Evolutionary conservation across 768 basidiomycete genomes (phyloP), one percentile per base, ranked within the genome.

Genomic region (Leccinum subtestaceum): DNA sequence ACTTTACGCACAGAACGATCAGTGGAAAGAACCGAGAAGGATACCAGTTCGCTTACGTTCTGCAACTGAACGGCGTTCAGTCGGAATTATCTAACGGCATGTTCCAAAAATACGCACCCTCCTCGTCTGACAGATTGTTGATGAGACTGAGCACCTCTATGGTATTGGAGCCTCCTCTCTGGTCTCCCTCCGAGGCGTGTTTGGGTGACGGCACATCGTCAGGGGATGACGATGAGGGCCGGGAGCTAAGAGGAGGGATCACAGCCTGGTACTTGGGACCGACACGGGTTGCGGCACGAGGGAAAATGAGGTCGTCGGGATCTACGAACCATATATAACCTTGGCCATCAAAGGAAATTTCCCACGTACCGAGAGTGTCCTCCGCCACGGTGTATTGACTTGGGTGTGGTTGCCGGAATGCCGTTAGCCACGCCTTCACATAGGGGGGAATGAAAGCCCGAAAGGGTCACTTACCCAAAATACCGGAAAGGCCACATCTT

Each of bases 401-500:
- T 71, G 55, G 53, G 54, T 21, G 54, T 19, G 11, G 31, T 60
- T 54, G 48, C 57, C 63, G 50, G 60, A 58, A 13, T 46, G 53
- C 15, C 32, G 31, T 71, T 43, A 67, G 60, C 40, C 61, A 48
- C 31, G 23, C 6, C 32, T 25, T 60, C 40, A 48, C 43, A 45
- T 31, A 54, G 19, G 43, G 56, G 23, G 32, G 21, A 52, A 53
- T 48, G 27, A 27, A 45, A 13, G 40, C 23, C 34, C 34, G 8
- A 43, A 45, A 57, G 38, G 17, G 29, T 3, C 21, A 74, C 89
- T 74, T 72, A 95, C 95, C 95, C 95, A 73, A 98, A 98, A 76
- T 99, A 99, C 57, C 97, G 82, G 76, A 95, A 97, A 4, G 87
- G 91, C 92, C 89, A 95, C 86, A 88, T 88, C 72, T 88, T 92